Base-by-base conservation (phyloP, 805 yeast genomes). In the Pichia pseudocactophila region DNA sequence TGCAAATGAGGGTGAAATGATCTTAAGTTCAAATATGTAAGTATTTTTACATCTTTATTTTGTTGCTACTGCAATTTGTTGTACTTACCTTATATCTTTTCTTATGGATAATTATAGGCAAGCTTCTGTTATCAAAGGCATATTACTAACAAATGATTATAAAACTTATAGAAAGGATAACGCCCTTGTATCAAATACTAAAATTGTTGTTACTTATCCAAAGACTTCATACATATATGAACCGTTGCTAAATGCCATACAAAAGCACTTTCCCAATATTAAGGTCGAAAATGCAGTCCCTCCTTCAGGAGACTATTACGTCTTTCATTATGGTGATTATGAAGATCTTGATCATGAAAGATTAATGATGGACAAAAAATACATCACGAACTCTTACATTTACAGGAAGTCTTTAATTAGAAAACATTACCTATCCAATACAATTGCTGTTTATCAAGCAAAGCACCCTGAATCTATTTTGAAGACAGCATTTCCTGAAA, bases 341-440 rank as follows among this genome's bases (percentile, higher is more conserved):
- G 98, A 90, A 57, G 87, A 83, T 37, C 62, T 88, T 18, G 84
- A 89, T 54, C 74, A 88, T 55, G 97, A 89, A 51, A 59, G 72
- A 45, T 53, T 81, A 28, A 64, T 67, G 53, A 37, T 34, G 2
- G 66, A 71, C 32, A 41, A 50, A 2, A 63, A 66, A 22, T 89
- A 88, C 59, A 65, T 77, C 42, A 69, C 83, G 2, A 85, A 89
- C 47, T 78, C 95, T 2, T 90, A 86, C 59, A 76, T 88, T 34
- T 90, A 83, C 60, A 70, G 98, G 52, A 92, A 92, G 58, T 96
- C 90, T 0, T 64, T 92, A 42, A 92, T 90, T 38, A 73, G 98
- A 47, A 92, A 92, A 59, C 95, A 92, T 60, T 89, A 78, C 54
- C 65, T 92, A 46, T 76, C 92, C n/a, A 80, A 86, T 54, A 84